Base-by-base conservation (phyloP, 345 rosid species). In the Punica granatum region DNA sequence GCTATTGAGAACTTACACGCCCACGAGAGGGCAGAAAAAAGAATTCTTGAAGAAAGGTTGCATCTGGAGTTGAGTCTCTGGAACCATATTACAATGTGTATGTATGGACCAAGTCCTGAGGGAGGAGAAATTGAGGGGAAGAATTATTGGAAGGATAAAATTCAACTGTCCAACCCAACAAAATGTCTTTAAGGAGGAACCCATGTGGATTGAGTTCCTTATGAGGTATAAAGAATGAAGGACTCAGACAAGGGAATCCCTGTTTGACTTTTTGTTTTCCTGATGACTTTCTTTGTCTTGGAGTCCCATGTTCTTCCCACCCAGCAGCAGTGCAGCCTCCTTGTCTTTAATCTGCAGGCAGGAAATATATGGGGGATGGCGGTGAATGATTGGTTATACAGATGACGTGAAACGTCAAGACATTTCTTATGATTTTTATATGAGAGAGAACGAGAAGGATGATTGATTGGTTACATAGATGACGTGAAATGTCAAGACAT, bases 241-340 rank as follows among this genome's bases (percentile, higher is more conserved):
- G 58, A 30, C 21, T 81, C 76, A 93, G 35, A 87, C 97, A 66
- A 84, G 81, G 56, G 97, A 84, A 70, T 82, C 81, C 75, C 88
- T 90, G 65, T 82, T 66, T 60, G 79, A 63, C 74, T 88, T 94
- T 78, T 86, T 94, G 25, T 63, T 28, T n/a, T 74, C 82, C 58
- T 89, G 97, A n/a, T 78, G 89, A 60, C 76, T 77, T 63, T 90
- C 96, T 66, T 86, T 86, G 12, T 90, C 96, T 77, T 77, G 87
- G 54, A 64, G 72, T 12, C 63, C 75, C 75, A 67, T 62, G 65
- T 48, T 43, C 66, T 67, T 73, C 44, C 68, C 76, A 31, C 68
- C 83, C 70, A 86, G 64, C 62, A 88, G 81, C 63, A 89, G 86
- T 60, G 96, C 81, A 56, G 71, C 82, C 37, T 90, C 98, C 69